A percentile compares a stretch with the other conserved stretches of the same genome.
Conservation (phyloP, 495 filamentous ascomycete species). For the Chaetomium tenue region DNA sequence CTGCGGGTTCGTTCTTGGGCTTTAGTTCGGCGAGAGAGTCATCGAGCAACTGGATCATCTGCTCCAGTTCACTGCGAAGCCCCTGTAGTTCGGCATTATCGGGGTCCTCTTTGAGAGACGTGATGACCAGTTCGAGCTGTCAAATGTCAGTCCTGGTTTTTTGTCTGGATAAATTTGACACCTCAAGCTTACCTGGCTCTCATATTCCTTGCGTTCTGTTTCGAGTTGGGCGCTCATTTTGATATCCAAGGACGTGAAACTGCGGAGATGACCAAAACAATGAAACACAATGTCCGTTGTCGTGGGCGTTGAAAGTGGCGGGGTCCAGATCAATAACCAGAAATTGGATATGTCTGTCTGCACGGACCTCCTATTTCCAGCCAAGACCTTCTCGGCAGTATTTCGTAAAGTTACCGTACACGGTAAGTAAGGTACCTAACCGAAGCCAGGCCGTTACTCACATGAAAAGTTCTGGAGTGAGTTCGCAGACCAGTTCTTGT, state of each 20-base stretch:
- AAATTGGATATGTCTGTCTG: background rate
- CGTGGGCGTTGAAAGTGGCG: background rate
- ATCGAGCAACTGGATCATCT: conserved; percentile 76
- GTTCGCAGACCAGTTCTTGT: too few relatives aligned
- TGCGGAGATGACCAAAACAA: background rate
- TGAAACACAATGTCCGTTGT: background rate
- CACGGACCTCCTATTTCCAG: background rate
- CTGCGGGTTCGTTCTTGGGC: conserved; percentile 41
- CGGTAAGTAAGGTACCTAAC: too few relatives aligned
- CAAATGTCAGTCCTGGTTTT: conserved; percentile 14
- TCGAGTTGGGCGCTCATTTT: conserved; percentile 55
- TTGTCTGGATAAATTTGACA: background rate
- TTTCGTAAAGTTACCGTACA: too few relatives aligned
- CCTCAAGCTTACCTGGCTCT: conserved; percentile 62
- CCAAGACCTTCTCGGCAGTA: too few relatives aligned
- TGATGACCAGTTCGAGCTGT: conserved; percentile 77
- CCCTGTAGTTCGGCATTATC: conserved; percentile 76
- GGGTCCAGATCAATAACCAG: background rate
- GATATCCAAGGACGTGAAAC: background rate
- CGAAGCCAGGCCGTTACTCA: too few relatives aligned
- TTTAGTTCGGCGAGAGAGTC: conserved; percentile 78
- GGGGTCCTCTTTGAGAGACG: conserved; percentile 75
- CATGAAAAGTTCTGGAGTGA: too few relatives aligned
- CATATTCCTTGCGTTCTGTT: conserved; percentile 77
- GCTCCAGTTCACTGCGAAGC: conserved; percentile 78